Base-by-base conservation (phyloP, 371 early-diverging fungal species). In the Paraphysoderma sedebokerense region DNA sequence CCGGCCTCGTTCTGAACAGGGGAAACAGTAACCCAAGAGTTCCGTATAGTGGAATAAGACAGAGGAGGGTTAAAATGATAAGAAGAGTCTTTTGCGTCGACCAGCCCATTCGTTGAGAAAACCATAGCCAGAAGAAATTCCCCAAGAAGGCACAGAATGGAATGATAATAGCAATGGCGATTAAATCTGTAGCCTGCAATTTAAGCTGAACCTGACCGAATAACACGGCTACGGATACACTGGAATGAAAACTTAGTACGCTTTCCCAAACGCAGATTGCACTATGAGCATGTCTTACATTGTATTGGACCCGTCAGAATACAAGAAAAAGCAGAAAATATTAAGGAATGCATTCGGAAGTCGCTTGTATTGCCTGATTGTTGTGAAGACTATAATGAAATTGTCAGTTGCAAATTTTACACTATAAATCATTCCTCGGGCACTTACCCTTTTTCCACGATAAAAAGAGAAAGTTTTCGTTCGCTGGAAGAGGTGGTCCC, bases 401-500 rank as follows among this genome's bases (percentile, higher is more conserved):
- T n/a, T n/a, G n/a, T n/a, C n/a, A n/a, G n/a, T n/a, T n/a, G n/a
- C n/a, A n/a, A n/a, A n/a, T n/a, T n/a, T n/a, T n/a, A n/a, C n/a
- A n/a, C n/a, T n/a, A n/a, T n/a, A n/a, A n/a, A n/a, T n/a, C n/a
- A n/a, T n/a, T n/a, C n/a, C n/a, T n/a, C n/a, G n/a, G n/a, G n/a
- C n/a, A n/a, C n/a, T n/a, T n/a, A n/a, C n/a, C n/a, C n/a, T n/a
- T n/a, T n/a, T n/a, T 59, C 63, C 63, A 64, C 3, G 68, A 66
- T 52, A 60, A 74, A 0, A 60, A 37, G 37, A 70, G 41, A 24
- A 58, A 53, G 48, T 63, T 73, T 22, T 56, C 59, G 17, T 63
- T 59, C n/a, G 35, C 48, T 0, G 68, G 64, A 28, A 81, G 51
- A 6, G 75, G 76, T 4, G 68, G 66, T 12, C 77, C 76, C 7